Percentiles rank a stretch among this genome's conserved stretches.
Conservation (phyloP, 345 rosid species). For the Rhodamnia argentea region DNA sequence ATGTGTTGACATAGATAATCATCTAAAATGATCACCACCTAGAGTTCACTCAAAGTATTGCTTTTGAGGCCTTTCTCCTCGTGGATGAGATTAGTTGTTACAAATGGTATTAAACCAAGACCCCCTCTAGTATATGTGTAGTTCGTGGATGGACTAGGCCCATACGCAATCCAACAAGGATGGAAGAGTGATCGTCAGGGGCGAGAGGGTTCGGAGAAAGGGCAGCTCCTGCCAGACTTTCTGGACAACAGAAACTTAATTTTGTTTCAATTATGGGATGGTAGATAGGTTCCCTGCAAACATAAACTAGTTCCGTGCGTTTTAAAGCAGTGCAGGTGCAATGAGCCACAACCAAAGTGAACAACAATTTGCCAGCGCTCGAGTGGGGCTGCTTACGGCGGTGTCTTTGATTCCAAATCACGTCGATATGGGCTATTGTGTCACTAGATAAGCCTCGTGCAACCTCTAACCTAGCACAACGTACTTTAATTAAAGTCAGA, state of each 20-base stretch:
- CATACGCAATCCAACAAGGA: not conserved
- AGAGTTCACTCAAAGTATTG: not conserved
- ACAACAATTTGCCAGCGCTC: not conserved
- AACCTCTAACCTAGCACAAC: not conserved
- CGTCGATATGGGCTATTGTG: not conserved
- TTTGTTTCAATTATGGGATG: not conserved
- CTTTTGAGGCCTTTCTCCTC: not conserved
- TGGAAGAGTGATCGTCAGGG: not conserved
- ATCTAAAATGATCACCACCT: not conserved
- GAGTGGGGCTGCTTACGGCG: not conserved
- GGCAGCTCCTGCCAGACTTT: not conserved
- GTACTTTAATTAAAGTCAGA: not conserved
- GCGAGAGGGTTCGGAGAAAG: not conserved
- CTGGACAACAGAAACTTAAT: too few species aligned
- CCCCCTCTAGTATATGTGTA: not conserved
- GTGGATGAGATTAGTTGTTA: not conserved
- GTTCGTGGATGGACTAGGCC: not conserved
- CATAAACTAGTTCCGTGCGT: not conserved
- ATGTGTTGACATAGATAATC: not conserved
- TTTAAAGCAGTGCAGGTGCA: not conserved
- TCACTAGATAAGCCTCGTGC: not conserved
- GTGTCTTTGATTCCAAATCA: not conserved
- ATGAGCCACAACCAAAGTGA: not conserved
- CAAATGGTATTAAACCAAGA: not conserved
- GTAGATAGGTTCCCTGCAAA: not conserved